Conservation (phyloP, 192 early-diverging fungal species). For the Linderina pennispora region DNA sequence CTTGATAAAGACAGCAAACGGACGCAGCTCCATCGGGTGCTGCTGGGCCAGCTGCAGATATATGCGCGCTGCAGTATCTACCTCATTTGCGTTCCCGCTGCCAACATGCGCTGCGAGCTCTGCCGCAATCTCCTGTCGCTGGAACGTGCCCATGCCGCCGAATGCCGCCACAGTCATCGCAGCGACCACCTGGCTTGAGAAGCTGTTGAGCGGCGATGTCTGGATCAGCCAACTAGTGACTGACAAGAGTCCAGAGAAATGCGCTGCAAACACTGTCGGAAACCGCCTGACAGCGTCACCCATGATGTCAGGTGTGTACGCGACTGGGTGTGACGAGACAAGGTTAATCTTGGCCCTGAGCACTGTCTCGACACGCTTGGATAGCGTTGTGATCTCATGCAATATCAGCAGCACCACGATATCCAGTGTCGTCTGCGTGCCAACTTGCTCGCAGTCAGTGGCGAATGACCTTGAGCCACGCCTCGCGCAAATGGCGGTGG, state of each 20-base stretch:
- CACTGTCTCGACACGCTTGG: slow-evolving; percentile 23
- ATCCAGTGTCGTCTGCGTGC: slow-evolving; percentile 35
- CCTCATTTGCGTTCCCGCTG: slow-evolving; percentile 57
- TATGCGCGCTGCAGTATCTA: slow-evolving; percentile 57
- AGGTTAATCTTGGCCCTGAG: slow-evolving; percentile 21
- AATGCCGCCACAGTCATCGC: slow-evolving; percentile 23
- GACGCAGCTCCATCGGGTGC: slow-evolving; percentile 47
- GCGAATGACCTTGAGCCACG: slow-evolving; percentile 62
- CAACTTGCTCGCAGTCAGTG: slow-evolving; percentile 35
- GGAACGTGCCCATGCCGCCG: slow-evolving; percentile 50
- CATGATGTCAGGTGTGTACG: slow-evolving; percentile 20
- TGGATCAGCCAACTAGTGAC: slow-evolving; percentile 57
- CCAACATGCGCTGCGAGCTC: slow-evolving; percentile 73
- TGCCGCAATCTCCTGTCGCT: slow-evolving; percentile 75
- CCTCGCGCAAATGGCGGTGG: slow-evolving; percentile 62
- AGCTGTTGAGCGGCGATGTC: slow-evolving; percentile 36
- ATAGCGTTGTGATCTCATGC: slow-evolving; percentile 29
- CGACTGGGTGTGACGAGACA: slow-evolving; percentile 4
- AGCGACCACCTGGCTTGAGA: slow-evolving; percentile 26
- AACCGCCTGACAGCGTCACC: slow-evolving; percentile 9
- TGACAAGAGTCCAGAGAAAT: slow-evolving; percentile 47
- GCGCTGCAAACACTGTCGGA: slow-evolving; percentile 22
- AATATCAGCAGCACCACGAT: slow-evolving; percentile 40
- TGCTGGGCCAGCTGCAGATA: slow-evolving; percentile 48
- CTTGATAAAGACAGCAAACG: slow-evolving; percentile 63